A percentile compares a stretch with the other conserved stretches of the same genome.
phyloP scores from a whole-genome alignment of 2,329 filamentous ascomycete species.

The Canariomyces notabilis region DNA sequence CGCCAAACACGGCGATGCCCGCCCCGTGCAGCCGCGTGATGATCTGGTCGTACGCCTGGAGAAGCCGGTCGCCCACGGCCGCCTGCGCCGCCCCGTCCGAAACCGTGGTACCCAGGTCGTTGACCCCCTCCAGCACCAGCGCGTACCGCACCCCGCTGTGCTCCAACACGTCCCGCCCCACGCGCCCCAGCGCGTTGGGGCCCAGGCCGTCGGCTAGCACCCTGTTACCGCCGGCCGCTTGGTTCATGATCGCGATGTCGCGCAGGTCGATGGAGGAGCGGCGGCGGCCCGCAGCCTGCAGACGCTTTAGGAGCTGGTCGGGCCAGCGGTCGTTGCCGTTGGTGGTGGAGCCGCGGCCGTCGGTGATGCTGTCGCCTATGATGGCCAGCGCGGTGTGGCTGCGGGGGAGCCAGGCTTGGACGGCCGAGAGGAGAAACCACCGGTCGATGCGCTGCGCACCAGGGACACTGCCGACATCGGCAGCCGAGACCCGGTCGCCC shows the following conservation, averaged over 20 bases:
- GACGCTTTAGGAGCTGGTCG: conserved; percentile 38
- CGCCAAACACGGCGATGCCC: conserved; percentile 51
- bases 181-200: conserved; percentile 50
- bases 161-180: conserved; percentile 56
- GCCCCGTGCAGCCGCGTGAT: conserved; percentile 45
- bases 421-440: conserved; percentile 56
- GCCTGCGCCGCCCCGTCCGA: conserved; percentile 39
- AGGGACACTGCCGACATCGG: conserved; percentile 33
- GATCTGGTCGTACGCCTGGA: conserved; percentile 54
- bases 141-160: conserved; percentile 51
- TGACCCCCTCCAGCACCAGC: conserved; percentile 59
- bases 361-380: conserved; percentile 63
- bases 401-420: conserved; percentile 49
- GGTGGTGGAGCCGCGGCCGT: conserved; percentile 55
- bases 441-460: conserved; percentile 33
- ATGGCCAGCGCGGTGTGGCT: conserved; percentile 45
- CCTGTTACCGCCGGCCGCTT: conserved; percentile 60
- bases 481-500: conserved; percentile 45
- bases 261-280: conserved; percentile 8
- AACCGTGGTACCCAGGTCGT: conserved; percentile 54
- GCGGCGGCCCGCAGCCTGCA: conserved; percentile 36
- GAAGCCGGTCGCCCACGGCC: conserved; percentile 42
- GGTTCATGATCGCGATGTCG: conserved; percentile 49
- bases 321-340: conserved; percentile 51
- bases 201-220: conserved; percentile 55